Evolutionary conservation across 108 stramenopile genomes (phyloP).

Genomic region (Chaetoceros tenuissimus): DNA sequence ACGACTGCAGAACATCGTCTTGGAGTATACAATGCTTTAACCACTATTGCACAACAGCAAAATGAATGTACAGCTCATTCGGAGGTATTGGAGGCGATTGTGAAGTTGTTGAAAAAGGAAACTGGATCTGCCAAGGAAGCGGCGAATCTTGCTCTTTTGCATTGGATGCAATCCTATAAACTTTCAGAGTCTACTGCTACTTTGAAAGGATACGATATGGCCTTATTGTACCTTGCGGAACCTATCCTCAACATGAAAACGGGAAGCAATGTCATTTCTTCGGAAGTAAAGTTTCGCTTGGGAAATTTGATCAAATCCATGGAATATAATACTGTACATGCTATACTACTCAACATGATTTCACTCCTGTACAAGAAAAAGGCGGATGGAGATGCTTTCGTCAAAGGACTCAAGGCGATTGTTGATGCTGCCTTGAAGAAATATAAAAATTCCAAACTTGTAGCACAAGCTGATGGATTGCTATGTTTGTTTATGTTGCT

Average conservation of each 20-base stretch:
- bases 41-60: slow-evolving; percentile 14
- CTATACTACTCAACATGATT: background rate
- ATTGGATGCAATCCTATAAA: slow-evolving; percentile 49
- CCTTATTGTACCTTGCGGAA: slow-evolving; percentile 34
- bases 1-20: slow-evolving; percentile 27
- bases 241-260: slow-evolving; percentile 38
- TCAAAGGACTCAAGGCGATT: slow-evolving; percentile 37
- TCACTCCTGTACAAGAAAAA: slow-evolving; percentile 1
- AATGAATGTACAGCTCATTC: background rate
- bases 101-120: slow-evolving; percentile 43
- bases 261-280: slow-evolving; percentile 20
- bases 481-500: slow-evolving; percentile 47
- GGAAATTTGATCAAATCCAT: slow-evolving; percentile 24
- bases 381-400: slow-evolving; percentile 23
- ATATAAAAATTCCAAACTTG: slow-evolving; percentile 33
- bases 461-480: slow-evolving; percentile 59
- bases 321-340: slow-evolving; percentile 6
- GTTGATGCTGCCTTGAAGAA: slow-evolving; percentile 58
- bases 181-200: slow-evolving; percentile 5
- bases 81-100: slow-evolving; percentile 1
- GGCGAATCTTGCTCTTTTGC: slow-evolving; percentile 34
- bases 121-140: slow-evolving; percentile 22
- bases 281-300: slow-evolving; percentile 28
- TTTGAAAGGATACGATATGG: slow-evolving; percentile 32
- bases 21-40: slow-evolving; percentile 30